Conservation (phyloP, 225 moss, liverwort and hornwort genomes). For the Polytrichum formosum region DNA sequence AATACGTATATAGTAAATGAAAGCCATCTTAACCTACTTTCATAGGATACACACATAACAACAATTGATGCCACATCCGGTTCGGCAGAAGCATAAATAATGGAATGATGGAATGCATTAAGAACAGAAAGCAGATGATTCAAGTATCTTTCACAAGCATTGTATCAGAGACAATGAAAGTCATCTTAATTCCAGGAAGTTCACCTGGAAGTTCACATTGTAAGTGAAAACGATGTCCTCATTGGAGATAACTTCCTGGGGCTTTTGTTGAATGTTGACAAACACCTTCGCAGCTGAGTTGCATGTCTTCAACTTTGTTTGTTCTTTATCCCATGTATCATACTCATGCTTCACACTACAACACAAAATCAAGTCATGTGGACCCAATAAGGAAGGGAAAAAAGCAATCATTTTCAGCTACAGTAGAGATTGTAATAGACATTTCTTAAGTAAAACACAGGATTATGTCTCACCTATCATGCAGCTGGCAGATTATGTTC, state of each 20-base stretch:
- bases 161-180: no score
- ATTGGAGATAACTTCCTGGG: slow-evolving; percentile 39
- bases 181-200: no score
- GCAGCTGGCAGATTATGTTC: no score
- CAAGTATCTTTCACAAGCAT: neutral
- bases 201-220: slow-evolving; percentile 49
- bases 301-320: slow-evolving; percentile 34
- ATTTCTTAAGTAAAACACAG: no score
- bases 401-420: no score
- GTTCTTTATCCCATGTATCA: slow-evolving; percentile 30
- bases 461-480: no score
- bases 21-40: neutral
- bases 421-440: no score
- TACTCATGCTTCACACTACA: slow-evolving; percentile 44
- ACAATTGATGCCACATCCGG: neutral
- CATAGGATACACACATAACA: neutral
- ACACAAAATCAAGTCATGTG: neutral
- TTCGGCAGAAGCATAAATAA: no score
- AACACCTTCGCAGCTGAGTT: slow-evolving; percentile 42
- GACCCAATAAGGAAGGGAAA: no score
- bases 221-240: slow-evolving; percentile 42
- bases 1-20: no score
- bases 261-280: slow-evolving; percentile 21
- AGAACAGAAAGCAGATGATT: neutral
- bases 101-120: no score